A percentile compares a stretch with the other conserved stretches of the same genome.
Conservation (phyloP, 768 basidiomycete genomes). For the Panus rudis region DNA sequence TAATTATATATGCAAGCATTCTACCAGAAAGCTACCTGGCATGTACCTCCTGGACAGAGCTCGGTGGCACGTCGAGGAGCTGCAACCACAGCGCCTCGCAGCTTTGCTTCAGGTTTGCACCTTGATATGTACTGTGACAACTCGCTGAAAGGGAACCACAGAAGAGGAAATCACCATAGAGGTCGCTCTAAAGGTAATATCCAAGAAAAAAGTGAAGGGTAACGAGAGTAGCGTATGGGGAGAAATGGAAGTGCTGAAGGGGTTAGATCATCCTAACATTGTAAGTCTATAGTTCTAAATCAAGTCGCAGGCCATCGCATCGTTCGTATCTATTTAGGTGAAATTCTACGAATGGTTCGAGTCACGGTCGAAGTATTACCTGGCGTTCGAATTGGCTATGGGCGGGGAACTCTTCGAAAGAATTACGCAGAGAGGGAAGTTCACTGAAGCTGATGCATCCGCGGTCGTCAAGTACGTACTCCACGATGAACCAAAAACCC, state of each 20-base stretch:
- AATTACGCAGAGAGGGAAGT: constrained; percentile 79
- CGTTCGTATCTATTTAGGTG: constrained; percentile 42
- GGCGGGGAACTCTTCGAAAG: constrained; percentile 95
- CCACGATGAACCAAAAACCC: neutral
- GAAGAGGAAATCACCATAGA: constrained; percentile 46
- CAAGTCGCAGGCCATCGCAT: neutral
- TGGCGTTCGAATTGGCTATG: constrained; percentile 89
- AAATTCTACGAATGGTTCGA: constrained; percentile 98
- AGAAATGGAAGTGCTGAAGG: constrained; percentile 91
- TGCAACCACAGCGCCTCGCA: constrained; percentile 13
- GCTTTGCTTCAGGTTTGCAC: neutral
- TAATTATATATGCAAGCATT: neutral
- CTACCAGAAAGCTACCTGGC: constrained; percentile 69
- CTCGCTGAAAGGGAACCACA: constrained; percentile 16
- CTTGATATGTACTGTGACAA: constrained; percentile 20
- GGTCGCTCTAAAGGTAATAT: constrained; percentile 84
- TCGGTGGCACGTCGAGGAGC: constrained; percentile 54
- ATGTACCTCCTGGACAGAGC: constrained; percentile 58
- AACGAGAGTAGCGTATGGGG: constrained; percentile 84
- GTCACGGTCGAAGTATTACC: constrained; percentile 87
- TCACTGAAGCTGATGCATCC: constrained; percentile 89
- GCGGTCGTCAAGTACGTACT: constrained; percentile 57
- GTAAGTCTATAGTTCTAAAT: constrained; percentile 40
- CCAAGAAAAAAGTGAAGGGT: constrained; percentile 93
- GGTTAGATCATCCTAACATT: constrained; percentile 86